These are phyloP conservation scores for Psilocybe sp. DNA, from an alignment of 768 basidiomycete species.

Conservation along the genomic window DNA sequence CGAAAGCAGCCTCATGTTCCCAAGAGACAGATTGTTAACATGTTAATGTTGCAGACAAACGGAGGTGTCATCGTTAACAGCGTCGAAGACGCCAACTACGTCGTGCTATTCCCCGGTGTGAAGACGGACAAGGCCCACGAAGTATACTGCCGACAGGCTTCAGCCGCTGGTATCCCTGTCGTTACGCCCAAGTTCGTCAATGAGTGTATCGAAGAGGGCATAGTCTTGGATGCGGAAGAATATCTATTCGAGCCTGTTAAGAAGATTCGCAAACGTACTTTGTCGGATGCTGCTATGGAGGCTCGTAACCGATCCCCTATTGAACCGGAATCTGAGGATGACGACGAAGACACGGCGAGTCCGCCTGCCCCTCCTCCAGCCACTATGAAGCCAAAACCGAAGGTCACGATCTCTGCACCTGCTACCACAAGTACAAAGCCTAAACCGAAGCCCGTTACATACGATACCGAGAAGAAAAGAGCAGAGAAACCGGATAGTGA, in stretches of 20 bases:
- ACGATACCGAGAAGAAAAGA: not conserved
- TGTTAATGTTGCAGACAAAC: conserved; percentile 45
- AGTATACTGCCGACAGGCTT: conserved; percentile 36
- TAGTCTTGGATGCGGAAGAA: conserved; percentile 39
- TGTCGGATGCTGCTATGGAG: not conserved
- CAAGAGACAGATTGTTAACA: not conserved
- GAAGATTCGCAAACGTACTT: conserved; percentile 18
- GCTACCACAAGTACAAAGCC: not conserved
- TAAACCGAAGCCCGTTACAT: not conserved
- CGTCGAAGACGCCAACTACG: conserved; percentile 57
- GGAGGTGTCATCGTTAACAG: conserved; percentile 58
- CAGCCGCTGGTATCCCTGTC: conserved; percentile 38
- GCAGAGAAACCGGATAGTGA: not conserved
- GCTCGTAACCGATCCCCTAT: not conserved
- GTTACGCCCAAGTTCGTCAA: conserved; percentile 52
- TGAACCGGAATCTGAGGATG: conserved; percentile 13
- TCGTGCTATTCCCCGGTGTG: conserved; percentile 52
- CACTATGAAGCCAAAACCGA: conserved; percentile 7
- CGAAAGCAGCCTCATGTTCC: not conserved
- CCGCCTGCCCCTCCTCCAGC: not conserved
- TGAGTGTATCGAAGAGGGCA: conserved; percentile 45
- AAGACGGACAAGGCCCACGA: conserved; percentile 38
- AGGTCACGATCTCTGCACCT: no score
- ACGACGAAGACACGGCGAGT: conserved; percentile 6
- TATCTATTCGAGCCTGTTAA: conserved; percentile 36